Base-by-base conservation (phyloP, 306 rosid genomes). In the Rubus parviflorus region DNA sequence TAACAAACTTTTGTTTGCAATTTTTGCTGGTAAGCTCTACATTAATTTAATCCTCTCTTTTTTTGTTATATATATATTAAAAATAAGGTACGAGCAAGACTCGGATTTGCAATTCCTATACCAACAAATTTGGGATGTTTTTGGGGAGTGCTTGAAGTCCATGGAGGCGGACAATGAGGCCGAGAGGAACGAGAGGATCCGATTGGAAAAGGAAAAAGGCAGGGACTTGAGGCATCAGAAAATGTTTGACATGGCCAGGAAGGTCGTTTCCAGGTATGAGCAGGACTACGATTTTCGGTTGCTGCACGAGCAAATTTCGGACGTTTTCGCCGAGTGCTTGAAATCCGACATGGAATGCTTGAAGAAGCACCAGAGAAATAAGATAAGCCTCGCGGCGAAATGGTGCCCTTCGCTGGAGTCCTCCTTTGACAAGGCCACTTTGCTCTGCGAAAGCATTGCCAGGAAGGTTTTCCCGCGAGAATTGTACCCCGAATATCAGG, bases 331-430 rank as follows among this genome's bases (percentile, higher is more conserved):
- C 0, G 82, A 83, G 40, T 81, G 85, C 51, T 65, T 90, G 81
- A 84, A 63, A 72, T 23, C 80, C 1, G 96, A 92, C 81, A 38
- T 87, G 0, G 84, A 81, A 70, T 76, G 61, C 75, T 57, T 92
- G 70, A 86, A 71, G 8, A 45, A 80, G 1, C 76, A 85, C 37
- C 48, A 72, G 11, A 8, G 41, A 2, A 49, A 40, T 7, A 84
- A 83, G 58, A 75, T 91, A 62, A 89, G 89, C 74, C 84, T 87
- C 14, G 90, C 97, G 4, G 89, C 89, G 0, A 87, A 86, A 17
- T 88, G 91, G 91, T 88, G 97, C 22, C 97, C 97, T 45, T 86
- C 90, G 0, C 58, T 92, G 5, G 93, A 85, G 48, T 88, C 89
- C 0, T 87, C 89, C 1, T 87, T 87, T 16, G 93, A 92, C 20